Base-by-base conservation (phyloP, 1,284 basidiomycete genomes). In the Fistulina hepatica region DNA sequence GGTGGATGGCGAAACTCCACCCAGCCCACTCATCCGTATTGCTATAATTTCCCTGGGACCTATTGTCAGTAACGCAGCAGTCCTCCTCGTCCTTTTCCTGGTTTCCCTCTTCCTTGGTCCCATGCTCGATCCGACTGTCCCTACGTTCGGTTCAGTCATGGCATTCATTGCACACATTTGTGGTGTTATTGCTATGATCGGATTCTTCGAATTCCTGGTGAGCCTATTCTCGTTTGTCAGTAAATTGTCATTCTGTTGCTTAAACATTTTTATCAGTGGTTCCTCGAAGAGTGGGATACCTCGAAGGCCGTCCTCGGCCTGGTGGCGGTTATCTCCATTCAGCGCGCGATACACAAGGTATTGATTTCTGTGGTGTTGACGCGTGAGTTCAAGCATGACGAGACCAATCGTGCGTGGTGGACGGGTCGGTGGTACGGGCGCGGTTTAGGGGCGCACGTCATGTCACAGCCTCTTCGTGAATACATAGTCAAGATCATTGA, bases 401-500 rank as follows among this genome's bases (percentile, higher is more conserved):
- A 95, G 65, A 92, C 89, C 15, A 97, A 95, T 63, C 73, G 90
- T 22, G 91, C 91, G 7, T 97, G 91, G 91, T 97, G 92, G 92
- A 93, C 90, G 27, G 91, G 92, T 53, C 77, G 86, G 48, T 95
- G 91, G 91, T 93, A 92, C 57, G 90, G 90, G 39, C 81, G 91
- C 35, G 90, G 89, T 4, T 70, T 95, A 22, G 92, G 92, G 27
- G 54, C 75, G 3, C 81, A 90, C 57, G 86, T 80, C 30, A 82
- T 92, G 72, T 90, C 86, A 13, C 92, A 88, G 56, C 83, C 84
- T 11, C 79, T 76, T 9, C 84, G 92, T 59, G 86, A 93, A 70
- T 93, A 78, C 51, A 60, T 89, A 45, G 85, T 89, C 60, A 90
- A 90, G 71, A 78, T 81, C 46, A 81, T 88, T 44, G 85, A 88